A percentile compares a stretch with the other conserved stretches of the same genome.
Conservation (phyloP, 2,329 filamentous ascomycete species). For the Aspergillus tamarii region DNA sequence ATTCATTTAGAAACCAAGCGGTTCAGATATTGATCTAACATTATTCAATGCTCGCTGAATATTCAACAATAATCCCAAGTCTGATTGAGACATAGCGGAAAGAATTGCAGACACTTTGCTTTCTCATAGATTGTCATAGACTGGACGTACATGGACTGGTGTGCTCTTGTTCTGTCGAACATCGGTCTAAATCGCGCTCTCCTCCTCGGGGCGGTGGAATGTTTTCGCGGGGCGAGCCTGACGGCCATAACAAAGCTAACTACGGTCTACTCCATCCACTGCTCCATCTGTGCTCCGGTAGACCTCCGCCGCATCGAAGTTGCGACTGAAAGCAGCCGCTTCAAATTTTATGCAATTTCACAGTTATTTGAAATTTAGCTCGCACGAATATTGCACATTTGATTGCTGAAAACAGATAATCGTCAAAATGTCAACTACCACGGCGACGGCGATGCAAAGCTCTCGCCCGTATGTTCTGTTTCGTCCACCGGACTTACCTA, state of each 20-base stretch:
- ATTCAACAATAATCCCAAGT: background rate
- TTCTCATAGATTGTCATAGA: background rate
- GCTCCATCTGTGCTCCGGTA: slow-evolving; percentile 5
- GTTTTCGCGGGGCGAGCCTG: slow-evolving; percentile 26
- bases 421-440: slow-evolving; percentile 77
- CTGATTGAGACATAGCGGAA: background rate
- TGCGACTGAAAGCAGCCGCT: background rate
- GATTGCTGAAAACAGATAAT: background rate
- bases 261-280: background rate
- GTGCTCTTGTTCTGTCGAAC: background rate
- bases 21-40: background rate
- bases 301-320: slow-evolving; percentile 7
- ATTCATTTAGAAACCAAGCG: background rate
- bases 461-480: slow-evolving; percentile 62
- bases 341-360: background rate
- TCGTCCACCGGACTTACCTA: background rate
- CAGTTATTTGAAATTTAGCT: background rate
- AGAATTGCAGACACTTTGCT: background rate
- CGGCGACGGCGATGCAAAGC: slow-evolving; percentile 74
- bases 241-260: slow-evolving; percentile 7
- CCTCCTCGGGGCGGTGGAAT: slow-evolving; percentile 30
- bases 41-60: background rate
- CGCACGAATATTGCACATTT: background rate
- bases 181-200: background rate
- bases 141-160: background rate